Evolutionary conservation across 805 yeast species (phyloP).

Genomic region (Monosporozyma aerobia): DNA sequence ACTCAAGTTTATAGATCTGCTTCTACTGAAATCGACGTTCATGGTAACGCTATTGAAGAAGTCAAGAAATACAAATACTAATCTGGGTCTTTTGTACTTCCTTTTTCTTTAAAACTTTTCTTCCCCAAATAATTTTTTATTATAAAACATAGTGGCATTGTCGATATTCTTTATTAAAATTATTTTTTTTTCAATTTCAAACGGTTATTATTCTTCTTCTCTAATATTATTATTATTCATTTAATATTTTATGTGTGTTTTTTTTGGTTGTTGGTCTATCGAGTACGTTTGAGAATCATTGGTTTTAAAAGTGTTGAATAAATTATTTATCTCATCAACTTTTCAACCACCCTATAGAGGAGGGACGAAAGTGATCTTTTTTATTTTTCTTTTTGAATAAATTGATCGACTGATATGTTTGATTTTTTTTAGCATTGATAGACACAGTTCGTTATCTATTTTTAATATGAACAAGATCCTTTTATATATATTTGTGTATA

Average conservation of each 20-base stretch:
- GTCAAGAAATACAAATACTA: conserved; percentile 28
- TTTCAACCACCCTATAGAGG: conserved; percentile 22
- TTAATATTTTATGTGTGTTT: not conserved
- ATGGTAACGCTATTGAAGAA: conserved; percentile 26
- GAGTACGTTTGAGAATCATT: conserved; percentile 8
- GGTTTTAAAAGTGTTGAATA: not conserved
- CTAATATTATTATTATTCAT: not conserved
- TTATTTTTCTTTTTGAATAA: not conserved
- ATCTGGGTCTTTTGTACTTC: not conserved
- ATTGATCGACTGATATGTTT: conserved; percentile 27
- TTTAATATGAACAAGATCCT: not conserved
- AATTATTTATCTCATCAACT: no score
- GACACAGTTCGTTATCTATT: conserved; percentile 1
- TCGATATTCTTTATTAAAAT: conserved; percentile 7
- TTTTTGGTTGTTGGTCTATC: not conserved
- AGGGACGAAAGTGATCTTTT: conserved; percentile 26
- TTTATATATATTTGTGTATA: not conserved
- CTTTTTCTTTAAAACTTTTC: not conserved
- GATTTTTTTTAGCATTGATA: conserved; percentile 23
- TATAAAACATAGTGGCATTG: conserved; percentile 16
- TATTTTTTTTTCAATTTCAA: conserved; percentile 3
- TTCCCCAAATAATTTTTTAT: not conserved
- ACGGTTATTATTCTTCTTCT: not conserved
- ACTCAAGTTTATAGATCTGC: conserved; percentile 37
- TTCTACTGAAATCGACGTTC: conserved; percentile 28